Evolutionary conservation across 2,329 filamentous ascomycete genomes (phyloP).

Genomic region (Ascochyta lentis): DNA sequence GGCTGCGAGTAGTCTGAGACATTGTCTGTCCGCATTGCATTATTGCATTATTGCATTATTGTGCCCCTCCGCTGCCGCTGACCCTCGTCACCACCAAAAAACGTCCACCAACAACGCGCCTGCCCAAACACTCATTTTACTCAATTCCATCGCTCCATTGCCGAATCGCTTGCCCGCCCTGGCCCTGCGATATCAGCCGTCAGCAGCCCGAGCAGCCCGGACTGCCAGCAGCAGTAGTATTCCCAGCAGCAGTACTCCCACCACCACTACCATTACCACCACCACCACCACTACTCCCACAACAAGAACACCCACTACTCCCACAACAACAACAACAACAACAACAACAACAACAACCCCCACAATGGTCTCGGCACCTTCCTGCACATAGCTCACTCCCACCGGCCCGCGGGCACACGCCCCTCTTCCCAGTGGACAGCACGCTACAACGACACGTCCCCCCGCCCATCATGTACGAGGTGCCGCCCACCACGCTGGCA

Average conservation of each 20-base stretch:
- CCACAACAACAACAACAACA: neutral
- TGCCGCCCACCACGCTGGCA: constrained; percentile 44
- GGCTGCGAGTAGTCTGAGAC: neutral
- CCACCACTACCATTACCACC: constrained; percentile 1
- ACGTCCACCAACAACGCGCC: neutral
- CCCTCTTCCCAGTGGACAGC: constrained; percentile 16
- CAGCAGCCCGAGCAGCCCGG: constrained; percentile 2
- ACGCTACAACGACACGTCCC: neutral
- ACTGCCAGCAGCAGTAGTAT: neutral
- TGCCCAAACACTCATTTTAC: constrained; percentile 6
- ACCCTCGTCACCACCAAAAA: constrained; percentile 8
- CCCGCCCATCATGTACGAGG: constrained; percentile 37
- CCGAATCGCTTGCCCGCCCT: constrained; percentile 27
- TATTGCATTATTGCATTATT: neutral
- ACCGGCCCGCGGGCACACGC: constrained; percentile 41
- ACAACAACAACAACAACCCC: constrained; percentile 2
- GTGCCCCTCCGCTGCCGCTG: constrained; percentile 16
- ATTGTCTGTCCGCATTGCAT: neutral
- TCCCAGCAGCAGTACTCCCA: no score
- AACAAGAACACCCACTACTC: neutral
- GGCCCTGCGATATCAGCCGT: constrained; percentile 34
- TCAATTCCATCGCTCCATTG: constrained; percentile 13
- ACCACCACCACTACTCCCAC: neutral
- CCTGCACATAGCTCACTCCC: constrained; percentile 38
- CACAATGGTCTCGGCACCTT: constrained; percentile 44